Conservation (phyloP, 768 basidiomycete genomes). For the Cyclocybe cylindracea region DNA sequence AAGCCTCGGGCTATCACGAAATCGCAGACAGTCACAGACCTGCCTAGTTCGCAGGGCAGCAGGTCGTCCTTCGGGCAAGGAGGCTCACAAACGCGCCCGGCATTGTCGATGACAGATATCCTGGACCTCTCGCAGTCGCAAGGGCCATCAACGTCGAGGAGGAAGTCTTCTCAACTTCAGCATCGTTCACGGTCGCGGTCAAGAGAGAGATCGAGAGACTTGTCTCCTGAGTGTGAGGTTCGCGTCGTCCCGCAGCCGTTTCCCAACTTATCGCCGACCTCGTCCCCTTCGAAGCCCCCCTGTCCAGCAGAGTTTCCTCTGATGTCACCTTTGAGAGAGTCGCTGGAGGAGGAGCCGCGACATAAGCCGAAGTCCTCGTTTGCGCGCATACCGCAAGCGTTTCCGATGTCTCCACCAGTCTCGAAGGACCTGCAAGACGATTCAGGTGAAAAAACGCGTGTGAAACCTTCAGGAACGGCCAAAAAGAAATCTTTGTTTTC, state of each 20-base stretch:
- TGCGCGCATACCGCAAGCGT: conserved; percentile 6
- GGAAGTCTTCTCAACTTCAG: neutral
- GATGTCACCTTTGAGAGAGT: conserved; percentile 8
- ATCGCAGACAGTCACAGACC: neutral
- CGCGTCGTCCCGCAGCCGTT: too few relatives aligned
- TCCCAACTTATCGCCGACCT: too few relatives aligned
- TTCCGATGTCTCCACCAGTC: conserved; percentile 17
- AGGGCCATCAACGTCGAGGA: neutral
- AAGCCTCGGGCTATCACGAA: conserved; percentile 1
- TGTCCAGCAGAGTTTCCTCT: neutral
- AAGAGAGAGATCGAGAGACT: too few relatives aligned
- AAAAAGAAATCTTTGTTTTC: too few relatives aligned
- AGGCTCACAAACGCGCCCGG: conserved; percentile 3
- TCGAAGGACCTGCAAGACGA: neutral
- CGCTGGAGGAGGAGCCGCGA: neutral
- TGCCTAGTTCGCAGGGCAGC: neutral
- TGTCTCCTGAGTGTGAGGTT: too few relatives aligned
- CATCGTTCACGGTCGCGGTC: neutral
- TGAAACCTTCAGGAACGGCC: conserved; percentile 4
- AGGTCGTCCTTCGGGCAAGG: neutral
- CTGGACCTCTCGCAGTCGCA: neutral
- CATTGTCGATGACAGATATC: neutral
- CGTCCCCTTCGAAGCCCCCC: too few relatives aligned
- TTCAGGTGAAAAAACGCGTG: neutral
- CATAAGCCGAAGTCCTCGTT: neutral